Conservation (phyloP, 2,329 filamentous ascomycete genomes). For the Aspergillus chevalieri region DNA sequence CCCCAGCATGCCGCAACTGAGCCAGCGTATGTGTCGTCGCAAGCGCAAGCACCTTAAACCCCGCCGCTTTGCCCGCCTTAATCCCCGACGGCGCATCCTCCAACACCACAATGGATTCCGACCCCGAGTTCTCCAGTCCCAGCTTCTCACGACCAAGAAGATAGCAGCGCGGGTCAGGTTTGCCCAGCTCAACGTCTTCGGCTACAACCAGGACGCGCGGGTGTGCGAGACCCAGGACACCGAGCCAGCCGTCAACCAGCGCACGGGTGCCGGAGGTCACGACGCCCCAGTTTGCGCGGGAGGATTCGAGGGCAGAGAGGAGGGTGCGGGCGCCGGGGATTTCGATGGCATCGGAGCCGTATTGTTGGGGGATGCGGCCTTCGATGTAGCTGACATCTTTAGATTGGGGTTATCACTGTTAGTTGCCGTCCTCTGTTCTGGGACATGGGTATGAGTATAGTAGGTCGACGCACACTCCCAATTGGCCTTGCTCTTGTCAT, state of each 20-base stretch:
- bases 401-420: neutral
- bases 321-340: slow-evolving; percentile 75
- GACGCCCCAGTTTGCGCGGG: slow-evolving; percentile 72
- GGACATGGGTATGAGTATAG: neutral
- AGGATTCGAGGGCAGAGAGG: slow-evolving; percentile 59
- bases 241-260: slow-evolving; percentile 67
- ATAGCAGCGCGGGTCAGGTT: slow-evolving; percentile 73
- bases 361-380: slow-evolving; percentile 66
- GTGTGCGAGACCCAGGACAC: slow-evolving; percentile 57
- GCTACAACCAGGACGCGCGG: slow-evolving; percentile 66
- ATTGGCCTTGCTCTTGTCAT: slow-evolving; percentile 79
- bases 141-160: slow-evolving; percentile 60
- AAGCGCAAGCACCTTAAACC: slow-evolving; percentile 77
- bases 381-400: slow-evolving; percentile 76
- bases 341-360: slow-evolving; percentile 72
- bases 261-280: slow-evolving; percentile 63
- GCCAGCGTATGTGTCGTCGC: slow-evolving; percentile 73
- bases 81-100: slow-evolving; percentile 89
- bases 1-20: slow-evolving; percentile 66
- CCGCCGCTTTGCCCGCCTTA: slow-evolving; percentile 73
- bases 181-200: slow-evolving; percentile 68
- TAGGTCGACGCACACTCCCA: slow-evolving; percentile 70
- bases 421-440: neutral
- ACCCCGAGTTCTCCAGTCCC: slow-evolving; percentile 41
- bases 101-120: slow-evolving; percentile 62